These are phyloP conservation scores for Thermothielavioides terrestris DNA, from an alignment of 495 filamentous ascomycete species.

Conservation along the genomic window DNA sequence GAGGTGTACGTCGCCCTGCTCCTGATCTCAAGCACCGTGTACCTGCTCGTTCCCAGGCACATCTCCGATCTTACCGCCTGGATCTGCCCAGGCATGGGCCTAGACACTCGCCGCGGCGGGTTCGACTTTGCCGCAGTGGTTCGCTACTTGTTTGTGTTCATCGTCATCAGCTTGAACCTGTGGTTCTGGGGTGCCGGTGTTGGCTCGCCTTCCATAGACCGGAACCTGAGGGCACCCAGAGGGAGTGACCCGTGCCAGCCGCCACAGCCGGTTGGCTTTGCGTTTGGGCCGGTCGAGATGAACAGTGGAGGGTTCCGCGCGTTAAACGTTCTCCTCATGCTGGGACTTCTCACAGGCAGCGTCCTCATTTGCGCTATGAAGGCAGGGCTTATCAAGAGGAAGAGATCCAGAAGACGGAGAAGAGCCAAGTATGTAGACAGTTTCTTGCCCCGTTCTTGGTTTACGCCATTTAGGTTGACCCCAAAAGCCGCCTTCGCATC, in stretches of 20 bases:
- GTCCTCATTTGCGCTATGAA: conserved; percentile 5
- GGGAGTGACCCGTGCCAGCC: conserved; percentile 1
- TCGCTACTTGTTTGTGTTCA: conserved; percentile 17
- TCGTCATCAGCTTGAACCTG: conserved; percentile 26
- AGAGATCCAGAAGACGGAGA: conserved; percentile 4
- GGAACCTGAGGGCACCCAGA: background rate
- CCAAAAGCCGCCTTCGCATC: background rate
- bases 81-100: conserved; percentile 17
- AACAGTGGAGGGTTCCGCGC: conserved; percentile 14
- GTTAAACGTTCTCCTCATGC: conserved; percentile 18
- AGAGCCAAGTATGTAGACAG: conserved; percentile 7
- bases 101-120: background rate
- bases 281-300: conserved; percentile 18
- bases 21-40: conserved; percentile 28
- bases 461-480: background rate
- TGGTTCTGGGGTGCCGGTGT: conserved; percentile 34
- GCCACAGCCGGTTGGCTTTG: conserved; percentile 17
- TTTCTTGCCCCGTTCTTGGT: background rate
- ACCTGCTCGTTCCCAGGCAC: conserved; percentile 26
- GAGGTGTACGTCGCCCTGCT: conserved; percentile 32
- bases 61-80: conserved; percentile 24
- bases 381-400: background rate
- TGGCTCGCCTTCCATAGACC: background rate
- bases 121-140: background rate
- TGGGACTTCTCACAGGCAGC: conserved; percentile 10